These are phyloP conservation scores for Acacia confusa DNA, from an alignment of 306 rosid genomes.

Conservation along the genomic window DNA sequence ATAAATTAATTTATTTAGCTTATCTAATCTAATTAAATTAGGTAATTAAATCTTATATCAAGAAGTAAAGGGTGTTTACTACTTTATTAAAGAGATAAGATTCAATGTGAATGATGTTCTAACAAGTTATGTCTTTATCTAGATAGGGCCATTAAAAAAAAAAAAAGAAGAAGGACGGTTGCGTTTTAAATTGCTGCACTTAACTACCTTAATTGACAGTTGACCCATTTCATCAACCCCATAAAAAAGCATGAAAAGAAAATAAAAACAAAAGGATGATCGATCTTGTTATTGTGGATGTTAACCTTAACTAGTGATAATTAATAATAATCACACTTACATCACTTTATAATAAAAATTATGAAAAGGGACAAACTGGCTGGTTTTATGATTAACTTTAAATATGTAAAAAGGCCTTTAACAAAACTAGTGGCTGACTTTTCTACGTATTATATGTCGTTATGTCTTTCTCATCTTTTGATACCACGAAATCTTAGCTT, in stretches of 20 bases:
- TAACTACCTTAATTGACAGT: conserved; percentile 27
- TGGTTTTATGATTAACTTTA: conserved; percentile 10
- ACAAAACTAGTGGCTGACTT: conserved; percentile 36
- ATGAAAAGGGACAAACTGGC: conserved; percentile 26
- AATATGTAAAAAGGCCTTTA: not conserved
- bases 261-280: not conserved
- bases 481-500: conserved; percentile 32
- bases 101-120: not conserved
- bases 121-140: conserved; percentile 15
- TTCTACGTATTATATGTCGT: not conserved
- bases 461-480: conserved; percentile 10
- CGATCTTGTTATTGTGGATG: not conserved
- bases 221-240: conserved; percentile 36
- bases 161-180: conserved; percentile 20
- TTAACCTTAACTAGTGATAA: not conserved
- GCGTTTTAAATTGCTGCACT: conserved; percentile 18
- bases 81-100: not conserved
- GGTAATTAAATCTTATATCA: too few relatives aligned
- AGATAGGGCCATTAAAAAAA: not conserved
- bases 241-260: conserved; percentile 20
- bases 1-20: too few relatives aligned
- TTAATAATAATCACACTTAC: not conserved
- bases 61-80: not conserved
- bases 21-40: too few relatives aligned
- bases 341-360: conserved; percentile 3